Conservation (phyloP, 257 asterid species). For the Phtheirospermum japonicum region DNA sequence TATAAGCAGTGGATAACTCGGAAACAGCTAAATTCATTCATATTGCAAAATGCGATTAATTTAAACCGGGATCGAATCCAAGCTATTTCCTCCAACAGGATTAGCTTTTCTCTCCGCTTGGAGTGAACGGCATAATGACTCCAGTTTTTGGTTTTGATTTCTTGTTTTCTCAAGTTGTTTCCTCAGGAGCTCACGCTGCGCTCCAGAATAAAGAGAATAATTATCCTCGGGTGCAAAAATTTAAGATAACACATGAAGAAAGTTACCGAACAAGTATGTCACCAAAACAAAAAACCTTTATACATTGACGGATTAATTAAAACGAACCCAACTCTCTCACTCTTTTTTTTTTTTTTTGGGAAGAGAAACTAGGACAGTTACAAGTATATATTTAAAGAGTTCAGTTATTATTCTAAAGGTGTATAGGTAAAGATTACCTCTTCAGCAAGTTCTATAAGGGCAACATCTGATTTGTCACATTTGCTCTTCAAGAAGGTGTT, state of each 20-base stretch:
- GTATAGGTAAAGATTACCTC: constrained; percentile 53
- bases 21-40: constrained; percentile 8
- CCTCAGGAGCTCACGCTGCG: constrained; percentile 88
- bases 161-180: constrained; percentile 85
- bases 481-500: constrained; percentile 78
- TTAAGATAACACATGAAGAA: background rate
- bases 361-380: background rate
- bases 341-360: too few relatives aligned
- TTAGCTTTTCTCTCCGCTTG: constrained; percentile 85
- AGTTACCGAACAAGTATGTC: background rate
- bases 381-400: background rate
- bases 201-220: background rate
- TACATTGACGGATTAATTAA: background rate
- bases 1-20: background rate
- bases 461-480: constrained; percentile 71
- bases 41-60: constrained; percentile 18
- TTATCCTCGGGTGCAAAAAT: background rate
- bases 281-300: background rate
- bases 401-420: constrained; percentile 6
- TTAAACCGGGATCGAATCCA: constrained; percentile 43
- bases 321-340: background rate
- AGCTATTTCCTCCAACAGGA: constrained; percentile 37
- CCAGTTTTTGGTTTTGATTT: constrained; percentile 87
- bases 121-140: constrained; percentile 87
- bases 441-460: constrained; percentile 85